phyloP scores from a whole-genome alignment of 1,284 basidiomycete species.

The Athelia psychrophila region DNA sequence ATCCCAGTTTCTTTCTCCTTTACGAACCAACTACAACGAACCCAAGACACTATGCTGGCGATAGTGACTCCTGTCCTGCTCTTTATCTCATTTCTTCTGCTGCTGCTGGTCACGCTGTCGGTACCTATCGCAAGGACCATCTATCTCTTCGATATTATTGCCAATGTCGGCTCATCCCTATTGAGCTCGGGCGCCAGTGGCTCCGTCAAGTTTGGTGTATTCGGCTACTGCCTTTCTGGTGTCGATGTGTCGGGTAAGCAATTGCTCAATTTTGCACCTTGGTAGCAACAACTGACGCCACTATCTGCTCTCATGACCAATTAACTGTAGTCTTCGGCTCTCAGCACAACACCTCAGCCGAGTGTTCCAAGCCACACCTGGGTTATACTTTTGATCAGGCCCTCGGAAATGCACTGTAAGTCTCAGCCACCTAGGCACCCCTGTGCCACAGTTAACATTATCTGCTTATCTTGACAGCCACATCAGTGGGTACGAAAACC shows the following conservation, averaged over 20 bases:
- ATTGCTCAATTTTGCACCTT: neutral
- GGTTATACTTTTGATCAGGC: slow-evolving; percentile 51
- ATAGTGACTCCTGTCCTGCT: slow-evolving; percentile 39
- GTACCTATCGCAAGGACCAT: slow-evolving; percentile 57
- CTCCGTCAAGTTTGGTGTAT: slow-evolving; percentile 50
- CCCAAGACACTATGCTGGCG: slow-evolving; percentile 30
- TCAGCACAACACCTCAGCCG: slow-evolving; percentile 28
- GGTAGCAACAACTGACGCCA: slow-evolving; percentile 8
- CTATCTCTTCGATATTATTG: slow-evolving; percentile 47
- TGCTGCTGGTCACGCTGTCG: slow-evolving; percentile 55
- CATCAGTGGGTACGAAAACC: slow-evolving; percentile 31
- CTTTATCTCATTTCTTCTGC: slow-evolving; percentile 49
- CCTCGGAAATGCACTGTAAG: slow-evolving; percentile 43
- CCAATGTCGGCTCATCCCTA: slow-evolving; percentile 29
- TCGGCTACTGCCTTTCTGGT: slow-evolving; percentile 55
- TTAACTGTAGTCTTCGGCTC: slow-evolving; percentile 39
- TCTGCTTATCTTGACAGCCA: slow-evolving; percentile 16
- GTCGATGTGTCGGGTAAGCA: slow-evolving; percentile 42
- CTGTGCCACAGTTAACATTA: slow-evolving; percentile 1
- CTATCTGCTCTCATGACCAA: too few species aligned
- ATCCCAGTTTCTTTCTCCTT: too few species aligned
- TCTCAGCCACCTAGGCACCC: slow-evolving; percentile 9
- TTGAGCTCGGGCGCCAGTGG: slow-evolving; percentile 34
- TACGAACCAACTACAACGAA: slow-evolving; percentile 2
- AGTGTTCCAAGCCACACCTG: slow-evolving; percentile 44